Conservation (phyloP, 768 basidiomycete genomes). For the Fomitopsis pulvina region DNA sequence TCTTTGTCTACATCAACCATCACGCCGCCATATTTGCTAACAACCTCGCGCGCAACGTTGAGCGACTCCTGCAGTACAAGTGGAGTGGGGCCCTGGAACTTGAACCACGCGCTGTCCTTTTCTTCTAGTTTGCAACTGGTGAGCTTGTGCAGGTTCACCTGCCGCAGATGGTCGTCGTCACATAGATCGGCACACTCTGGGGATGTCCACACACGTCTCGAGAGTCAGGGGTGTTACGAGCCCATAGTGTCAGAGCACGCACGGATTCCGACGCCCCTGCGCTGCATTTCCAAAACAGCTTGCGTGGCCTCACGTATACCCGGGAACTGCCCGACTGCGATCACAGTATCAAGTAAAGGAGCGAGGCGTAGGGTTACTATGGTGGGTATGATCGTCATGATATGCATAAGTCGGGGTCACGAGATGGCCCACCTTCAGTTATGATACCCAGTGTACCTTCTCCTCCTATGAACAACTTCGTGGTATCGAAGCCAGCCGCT, state of each 20-base stretch:
- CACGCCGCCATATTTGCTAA: conserved; percentile 64
- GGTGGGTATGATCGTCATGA: background rate
- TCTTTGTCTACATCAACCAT: conserved; percentile 67
- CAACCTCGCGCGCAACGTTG: conserved; percentile 50
- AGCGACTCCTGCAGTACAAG: conserved; percentile 37
- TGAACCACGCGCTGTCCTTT: conserved; percentile 83
- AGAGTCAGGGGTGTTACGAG: background rate
- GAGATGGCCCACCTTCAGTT: conserved; percentile 53
- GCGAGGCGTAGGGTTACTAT: conserved; percentile 77
- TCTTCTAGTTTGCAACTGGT: conserved; percentile 56
- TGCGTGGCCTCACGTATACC: conserved; percentile 69
- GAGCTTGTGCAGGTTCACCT: conserved; percentile 49
- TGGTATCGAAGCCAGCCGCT: conserved; percentile 80
- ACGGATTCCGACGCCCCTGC: conserved; percentile 16
- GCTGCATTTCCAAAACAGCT: conserved; percentile 76
- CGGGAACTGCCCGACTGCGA: conserved; percentile 85
- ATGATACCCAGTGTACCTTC: conserved; percentile 88
- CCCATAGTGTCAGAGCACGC: background rate
- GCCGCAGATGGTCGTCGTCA: conserved; percentile 63
- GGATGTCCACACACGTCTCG: conserved; percentile 1
- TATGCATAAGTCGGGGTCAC: background rate
- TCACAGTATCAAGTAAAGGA: conserved; percentile 74
- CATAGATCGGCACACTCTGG: conserved; percentile 82
- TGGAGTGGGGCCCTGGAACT: conserved; percentile 61
- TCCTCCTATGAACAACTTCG: conserved; percentile 84